Conservation (phyloP, 257 asterid species). For the Solanum dulcamara region DNA sequence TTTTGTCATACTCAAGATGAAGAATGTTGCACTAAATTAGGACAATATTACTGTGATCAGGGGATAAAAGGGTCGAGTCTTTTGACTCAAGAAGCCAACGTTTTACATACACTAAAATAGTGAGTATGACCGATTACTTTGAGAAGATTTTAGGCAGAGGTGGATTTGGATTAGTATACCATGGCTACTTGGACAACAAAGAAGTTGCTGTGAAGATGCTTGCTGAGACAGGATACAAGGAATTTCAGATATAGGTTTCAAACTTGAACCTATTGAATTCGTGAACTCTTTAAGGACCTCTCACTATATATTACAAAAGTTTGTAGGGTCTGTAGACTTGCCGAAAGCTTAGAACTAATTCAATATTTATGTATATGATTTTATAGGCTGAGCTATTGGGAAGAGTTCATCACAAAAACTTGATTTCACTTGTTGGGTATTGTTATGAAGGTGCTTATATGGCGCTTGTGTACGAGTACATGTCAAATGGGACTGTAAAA, state of each 20-base stretch:
- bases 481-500: constrained; percentile 27
- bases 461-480: constrained; percentile 36
- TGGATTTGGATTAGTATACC: constrained; percentile 39
- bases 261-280: background rate
- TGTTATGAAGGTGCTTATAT: constrained; percentile 21
- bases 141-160: constrained; percentile 28
- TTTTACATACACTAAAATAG: constrained; percentile 14
- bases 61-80: background rate
- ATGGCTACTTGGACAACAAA: constrained; percentile 8
- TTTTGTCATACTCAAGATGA: background rate
- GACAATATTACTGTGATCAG: background rate
- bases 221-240: constrained; percentile 9
- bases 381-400: constrained; percentile 35
- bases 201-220: constrained; percentile 42
- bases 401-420: constrained; percentile 30
- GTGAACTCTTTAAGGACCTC: background rate
- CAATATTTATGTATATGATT: background rate
- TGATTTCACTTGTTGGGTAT: constrained; percentile 26
- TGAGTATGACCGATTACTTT: constrained; percentile 14
- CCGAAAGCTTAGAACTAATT: background rate
- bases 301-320: background rate
- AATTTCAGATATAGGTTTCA: constrained; percentile 25
- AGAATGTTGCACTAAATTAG: background rate
- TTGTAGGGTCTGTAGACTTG: background rate
- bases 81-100: constrained; percentile 2